A percentile compares a stretch with the other conserved stretches of the same genome.
phyloP scores from a whole-genome alignment of 2,329 filamentous ascomycete genomes.

The Lasiodiplodia citricola region DNA sequence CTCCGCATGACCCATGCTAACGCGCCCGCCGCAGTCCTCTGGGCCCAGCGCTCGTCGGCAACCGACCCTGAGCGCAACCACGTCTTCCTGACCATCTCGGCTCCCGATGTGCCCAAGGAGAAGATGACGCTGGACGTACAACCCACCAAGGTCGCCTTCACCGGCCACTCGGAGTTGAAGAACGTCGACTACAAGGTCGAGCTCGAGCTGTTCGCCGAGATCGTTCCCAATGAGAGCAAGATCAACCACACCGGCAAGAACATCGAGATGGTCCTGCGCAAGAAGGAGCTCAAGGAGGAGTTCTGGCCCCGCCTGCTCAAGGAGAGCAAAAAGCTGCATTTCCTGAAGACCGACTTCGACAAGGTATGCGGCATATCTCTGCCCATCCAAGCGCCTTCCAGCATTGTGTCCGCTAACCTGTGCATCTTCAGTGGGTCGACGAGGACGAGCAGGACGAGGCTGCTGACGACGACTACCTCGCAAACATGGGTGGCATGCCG shows the following conservation, averaged over 20 bases:
- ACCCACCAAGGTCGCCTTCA: slow-evolving; percentile 77
- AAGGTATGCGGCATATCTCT: slow-evolving; percentile 64
- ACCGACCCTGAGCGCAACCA: slow-evolving; percentile 87
- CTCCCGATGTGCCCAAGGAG: slow-evolving; percentile 78
- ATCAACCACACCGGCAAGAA: slow-evolving; percentile 87
- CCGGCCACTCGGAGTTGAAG: slow-evolving; percentile 79
- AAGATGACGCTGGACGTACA: slow-evolving; percentile 84
- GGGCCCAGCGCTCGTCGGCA: slow-evolving; percentile 92
- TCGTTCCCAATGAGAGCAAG: slow-evolving; percentile 84
- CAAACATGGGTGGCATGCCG: slow-evolving; percentile 50
- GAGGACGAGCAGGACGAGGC: slow-evolving; percentile 97
- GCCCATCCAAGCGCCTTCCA: neutral
- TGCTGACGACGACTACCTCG: slow-evolving; percentile 63
- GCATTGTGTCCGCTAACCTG: slow-evolving; percentile 32
- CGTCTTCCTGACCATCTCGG: slow-evolving; percentile 89
- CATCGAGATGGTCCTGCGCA: slow-evolving; percentile 87
- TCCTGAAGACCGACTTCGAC: slow-evolving; percentile 98
- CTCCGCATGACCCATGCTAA: slow-evolving; percentile 56
- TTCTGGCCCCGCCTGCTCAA: slow-evolving; percentile 97
- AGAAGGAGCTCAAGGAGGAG: slow-evolving; percentile 94
- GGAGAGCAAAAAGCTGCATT: slow-evolving; percentile 87
- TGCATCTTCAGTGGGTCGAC: slow-evolving; percentile 75
- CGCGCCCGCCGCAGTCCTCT: slow-evolving; percentile 67
- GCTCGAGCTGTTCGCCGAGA: slow-evolving; percentile 87
- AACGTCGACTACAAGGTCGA: slow-evolving; percentile 87